phyloP scores from a whole-genome alignment of 2,329 filamentous ascomycete genomes.

The Venturia nashicola region DNA sequence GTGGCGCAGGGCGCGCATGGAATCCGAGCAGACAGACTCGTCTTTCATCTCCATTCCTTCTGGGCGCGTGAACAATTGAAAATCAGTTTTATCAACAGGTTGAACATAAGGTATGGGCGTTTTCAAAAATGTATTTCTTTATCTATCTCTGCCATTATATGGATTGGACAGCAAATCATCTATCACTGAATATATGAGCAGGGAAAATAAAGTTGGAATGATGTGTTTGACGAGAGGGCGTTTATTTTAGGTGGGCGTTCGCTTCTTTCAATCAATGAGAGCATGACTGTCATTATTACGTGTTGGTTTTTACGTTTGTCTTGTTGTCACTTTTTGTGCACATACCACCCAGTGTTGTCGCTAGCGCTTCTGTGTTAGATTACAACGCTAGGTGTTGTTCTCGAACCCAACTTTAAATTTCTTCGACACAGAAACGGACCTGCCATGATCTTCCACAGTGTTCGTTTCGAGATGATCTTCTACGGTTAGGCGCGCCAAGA shows the following conservation, averaged over 20 bases:
- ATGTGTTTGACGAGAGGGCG: background rate
- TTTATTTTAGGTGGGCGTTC: background rate
- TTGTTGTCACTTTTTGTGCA: background rate
- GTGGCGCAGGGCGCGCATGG: background rate
- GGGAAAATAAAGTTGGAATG: background rate
- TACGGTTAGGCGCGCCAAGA: no score
- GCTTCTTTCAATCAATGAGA: background rate
- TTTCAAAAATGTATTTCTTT: background rate
- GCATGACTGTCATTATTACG: background rate
- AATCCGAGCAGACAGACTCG: background rate
- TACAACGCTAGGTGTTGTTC: background rate
- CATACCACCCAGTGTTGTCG: background rate
- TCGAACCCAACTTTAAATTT: background rate
- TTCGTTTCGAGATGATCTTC: background rate
- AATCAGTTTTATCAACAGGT: background rate
- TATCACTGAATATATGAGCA: background rate
- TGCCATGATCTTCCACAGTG: background rate
- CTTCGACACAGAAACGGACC: background rate
- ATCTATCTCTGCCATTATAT: background rate
- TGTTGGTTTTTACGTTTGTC: background rate
- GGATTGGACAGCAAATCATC: background rate
- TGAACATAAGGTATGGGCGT: background rate
- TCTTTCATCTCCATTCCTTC: background rate
- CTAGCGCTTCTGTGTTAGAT: background rate
- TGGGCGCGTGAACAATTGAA: background rate